Conservation (phyloP, 495 filamentous ascomycete species). For the Xanthoparmelia taractica region DNA sequence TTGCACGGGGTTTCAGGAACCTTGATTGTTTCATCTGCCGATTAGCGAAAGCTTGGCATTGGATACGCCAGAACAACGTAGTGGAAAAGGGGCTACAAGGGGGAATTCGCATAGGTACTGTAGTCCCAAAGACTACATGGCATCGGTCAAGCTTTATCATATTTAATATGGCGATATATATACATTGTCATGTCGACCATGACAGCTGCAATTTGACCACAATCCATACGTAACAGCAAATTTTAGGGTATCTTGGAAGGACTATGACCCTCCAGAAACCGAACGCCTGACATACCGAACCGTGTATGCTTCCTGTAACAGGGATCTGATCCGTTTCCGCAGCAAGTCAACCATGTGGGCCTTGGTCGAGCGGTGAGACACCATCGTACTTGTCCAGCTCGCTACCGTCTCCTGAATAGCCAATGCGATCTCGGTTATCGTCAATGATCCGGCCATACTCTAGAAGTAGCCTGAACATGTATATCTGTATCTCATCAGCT, state of each 20-base stretch:
- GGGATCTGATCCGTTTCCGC: background rate
- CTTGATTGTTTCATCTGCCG: conserved; percentile 10
- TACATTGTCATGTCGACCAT: background rate
- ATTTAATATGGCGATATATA: background rate
- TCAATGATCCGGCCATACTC: conserved; percentile 64
- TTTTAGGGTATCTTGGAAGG: conserved; percentile 13
- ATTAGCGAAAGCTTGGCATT: conserved; percentile 2
- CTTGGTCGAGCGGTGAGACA: conserved; percentile 19
- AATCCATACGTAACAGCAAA: background rate
- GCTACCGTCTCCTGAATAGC: conserved; percentile 50
- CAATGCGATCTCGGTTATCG: conserved; percentile 57
- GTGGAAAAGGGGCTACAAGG: no score
- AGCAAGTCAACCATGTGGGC: conserved; percentile 21
- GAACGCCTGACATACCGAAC: conserved; percentile 1
- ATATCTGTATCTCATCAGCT: conserved; percentile 36
- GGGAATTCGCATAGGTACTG: no score
- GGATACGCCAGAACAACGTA: no score
- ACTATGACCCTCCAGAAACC: background rate
- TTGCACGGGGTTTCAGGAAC: conserved; percentile 9
- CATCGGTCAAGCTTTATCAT: background rate
- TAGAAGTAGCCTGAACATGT: conserved; percentile 58
- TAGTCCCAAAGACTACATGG: background rate
- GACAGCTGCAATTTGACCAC: background rate
- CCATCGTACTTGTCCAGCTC: conserved; percentile 30
- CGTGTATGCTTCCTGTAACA: conserved; percentile 5